These are phyloP conservation scores for Colletotrichum shisoi DNA, from an alignment of 2,329 filamentous ascomycete species.

Conservation along the genomic window DNA sequence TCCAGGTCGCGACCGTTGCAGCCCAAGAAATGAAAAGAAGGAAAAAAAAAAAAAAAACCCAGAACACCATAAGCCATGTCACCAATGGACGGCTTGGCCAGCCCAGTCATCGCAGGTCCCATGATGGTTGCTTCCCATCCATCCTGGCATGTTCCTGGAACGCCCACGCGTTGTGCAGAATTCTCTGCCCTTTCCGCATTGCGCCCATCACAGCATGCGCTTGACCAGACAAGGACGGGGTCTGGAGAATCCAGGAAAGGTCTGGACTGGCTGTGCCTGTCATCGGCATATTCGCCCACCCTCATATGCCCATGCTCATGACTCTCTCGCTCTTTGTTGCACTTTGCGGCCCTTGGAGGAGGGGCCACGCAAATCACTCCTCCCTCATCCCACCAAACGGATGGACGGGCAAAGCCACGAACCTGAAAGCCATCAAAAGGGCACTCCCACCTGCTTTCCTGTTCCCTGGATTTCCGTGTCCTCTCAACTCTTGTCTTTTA, in stretches of 20 bases:
- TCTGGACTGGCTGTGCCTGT: slow-evolving; percentile 35
- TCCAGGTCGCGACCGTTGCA: slow-evolving; percentile 5
- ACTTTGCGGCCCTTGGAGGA: neutral
- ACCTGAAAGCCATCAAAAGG: slow-evolving; percentile 34
- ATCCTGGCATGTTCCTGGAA: slow-evolving; percentile 34
- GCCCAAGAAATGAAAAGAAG: neutral
- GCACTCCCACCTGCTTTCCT: slow-evolving; percentile 26
- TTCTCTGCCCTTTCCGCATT: slow-evolving; percentile 3
- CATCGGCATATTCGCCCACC: slow-evolving; percentile 29
- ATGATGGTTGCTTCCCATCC: slow-evolving; percentile 27
- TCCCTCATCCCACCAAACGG: slow-evolving; percentile 31
- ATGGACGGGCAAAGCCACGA: slow-evolving; percentile 18
- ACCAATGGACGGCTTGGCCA: slow-evolving; percentile 31
- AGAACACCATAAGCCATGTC: slow-evolving; percentile 19
- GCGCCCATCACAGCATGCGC: slow-evolving; percentile 2
- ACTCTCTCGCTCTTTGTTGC: slow-evolving; percentile 19
- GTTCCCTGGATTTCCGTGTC: neutral
- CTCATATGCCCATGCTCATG: slow-evolving; percentile 30
- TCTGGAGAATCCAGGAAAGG: slow-evolving; percentile 20
- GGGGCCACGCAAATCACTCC: slow-evolving; percentile 6
- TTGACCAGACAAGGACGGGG: slow-evolving; percentile 24
- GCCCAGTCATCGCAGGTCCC: slow-evolving; percentile 30
- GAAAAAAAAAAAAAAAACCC: neutral
- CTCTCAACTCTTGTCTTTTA: slow-evolving; percentile 20
- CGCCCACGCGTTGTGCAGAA: slow-evolving; percentile 14